phyloP scores from a whole-genome alignment of 225 moss, liverwort and hornwort species.

The Sphagnum contortum region DNA sequence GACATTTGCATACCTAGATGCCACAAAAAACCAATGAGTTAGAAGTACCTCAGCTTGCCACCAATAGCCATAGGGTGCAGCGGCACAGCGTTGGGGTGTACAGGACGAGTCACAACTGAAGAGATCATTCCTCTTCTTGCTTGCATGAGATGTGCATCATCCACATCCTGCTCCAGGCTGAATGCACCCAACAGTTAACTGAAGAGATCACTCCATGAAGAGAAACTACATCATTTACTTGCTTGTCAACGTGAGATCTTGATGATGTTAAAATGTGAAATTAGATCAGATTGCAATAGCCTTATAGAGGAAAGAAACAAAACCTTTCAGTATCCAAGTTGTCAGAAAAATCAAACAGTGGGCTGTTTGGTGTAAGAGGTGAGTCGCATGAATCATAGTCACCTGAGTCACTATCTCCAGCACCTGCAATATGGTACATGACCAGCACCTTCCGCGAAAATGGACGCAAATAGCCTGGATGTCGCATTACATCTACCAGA shows the following conservation, averaged over 20 bases:
- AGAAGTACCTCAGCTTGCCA: slow-evolving; percentile 73
- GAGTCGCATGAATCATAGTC: slow-evolving; percentile 99
- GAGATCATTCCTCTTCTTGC: slow-evolving; percentile 68
- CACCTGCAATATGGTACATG: slow-evolving; percentile 97
- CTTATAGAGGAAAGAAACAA: slow-evolving; percentile 7
- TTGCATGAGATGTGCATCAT: slow-evolving; percentile 56
- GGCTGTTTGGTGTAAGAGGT: slow-evolving; percentile 95
- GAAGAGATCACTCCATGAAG: too few relatives aligned
- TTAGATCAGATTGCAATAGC: not conserved
- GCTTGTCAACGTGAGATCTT: not conserved
- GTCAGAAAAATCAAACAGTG: slow-evolving; percentile 75
- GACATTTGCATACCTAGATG: too few relatives aligned
- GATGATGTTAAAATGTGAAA: not conserved
- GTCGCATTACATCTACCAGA: slow-evolving; percentile 89
- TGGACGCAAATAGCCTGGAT: slow-evolving; percentile 88
- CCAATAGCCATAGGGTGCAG: slow-evolving; percentile 38
- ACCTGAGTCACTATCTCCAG: slow-evolving; percentile 94
- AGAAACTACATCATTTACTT: too few relatives aligned
- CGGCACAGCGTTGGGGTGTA: slow-evolving; percentile 43
- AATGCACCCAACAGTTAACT: slow-evolving; percentile 1
- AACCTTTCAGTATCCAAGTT: slow-evolving; percentile 73
- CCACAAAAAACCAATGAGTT: too few relatives aligned
- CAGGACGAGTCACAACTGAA: slow-evolving; percentile 38
- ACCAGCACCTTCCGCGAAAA: slow-evolving; percentile 83
- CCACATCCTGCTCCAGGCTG: slow-evolving; percentile 87